These are phyloP conservation scores for Dioscorea cayenensis DNA, from an alignment of 116 monocot species.

Conservation along the genomic window DNA sequence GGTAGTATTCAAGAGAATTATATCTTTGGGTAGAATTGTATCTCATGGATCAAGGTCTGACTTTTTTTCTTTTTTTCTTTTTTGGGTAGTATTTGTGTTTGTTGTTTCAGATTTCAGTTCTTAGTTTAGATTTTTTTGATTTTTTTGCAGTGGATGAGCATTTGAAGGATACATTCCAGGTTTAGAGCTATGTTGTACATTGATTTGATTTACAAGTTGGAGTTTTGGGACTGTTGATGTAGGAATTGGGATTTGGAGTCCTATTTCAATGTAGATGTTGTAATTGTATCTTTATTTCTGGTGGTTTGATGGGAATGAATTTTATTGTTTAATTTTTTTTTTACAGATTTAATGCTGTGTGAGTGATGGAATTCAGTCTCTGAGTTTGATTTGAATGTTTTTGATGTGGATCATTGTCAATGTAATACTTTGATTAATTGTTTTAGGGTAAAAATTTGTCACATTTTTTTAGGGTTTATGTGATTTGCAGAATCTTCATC, in stretches of 20 bases:
- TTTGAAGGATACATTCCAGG: conserved; percentile 46
- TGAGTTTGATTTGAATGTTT: no score
- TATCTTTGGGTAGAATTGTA: no score
- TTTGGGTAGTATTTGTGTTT: neutral
- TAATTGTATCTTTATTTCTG: neutral
- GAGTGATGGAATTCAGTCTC: no score
- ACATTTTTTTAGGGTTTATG: conserved; percentile 2
- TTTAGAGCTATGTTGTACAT: conserved; percentile 2
- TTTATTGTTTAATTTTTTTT: neutral
- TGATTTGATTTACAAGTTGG: neutral
- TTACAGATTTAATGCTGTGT: no score
- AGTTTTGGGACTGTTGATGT: neutral
- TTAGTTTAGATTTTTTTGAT: conserved; percentile 1
- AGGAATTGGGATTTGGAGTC: neutral
- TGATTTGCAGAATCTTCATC: conserved; percentile 60
- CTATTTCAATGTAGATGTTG: no score
- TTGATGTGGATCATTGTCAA: no score
- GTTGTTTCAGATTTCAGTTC: neutral
- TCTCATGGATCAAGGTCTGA: conserved; percentile 54
- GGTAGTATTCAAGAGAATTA: no score
- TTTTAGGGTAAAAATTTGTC: no score
- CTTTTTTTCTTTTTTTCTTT: conserved; percentile 2
- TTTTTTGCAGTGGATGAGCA: conserved; percentile 45
- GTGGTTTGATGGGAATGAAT: neutral
- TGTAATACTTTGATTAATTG: no score